Conservation (phyloP, 768 basidiomycete species). For the Leccinum fibrillosum region DNA sequence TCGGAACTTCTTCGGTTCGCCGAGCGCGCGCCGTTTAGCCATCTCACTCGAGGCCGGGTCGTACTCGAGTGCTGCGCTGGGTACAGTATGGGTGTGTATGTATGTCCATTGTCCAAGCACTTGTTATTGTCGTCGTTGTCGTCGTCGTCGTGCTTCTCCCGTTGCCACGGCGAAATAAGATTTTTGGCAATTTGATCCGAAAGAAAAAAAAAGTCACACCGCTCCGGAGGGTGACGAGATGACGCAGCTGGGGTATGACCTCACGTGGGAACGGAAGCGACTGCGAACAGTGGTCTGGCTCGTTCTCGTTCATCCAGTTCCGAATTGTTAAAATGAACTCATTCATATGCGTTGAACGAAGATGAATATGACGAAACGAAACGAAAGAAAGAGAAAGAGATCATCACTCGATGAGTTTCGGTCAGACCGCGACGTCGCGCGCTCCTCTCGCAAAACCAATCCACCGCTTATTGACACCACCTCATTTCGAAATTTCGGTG, state of each 20-base stretch:
- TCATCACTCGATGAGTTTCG: not conserved
- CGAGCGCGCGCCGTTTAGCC: not conserved
- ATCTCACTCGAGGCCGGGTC: not conserved
- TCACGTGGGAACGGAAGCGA: not conserved
- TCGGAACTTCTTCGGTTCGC: not conserved
- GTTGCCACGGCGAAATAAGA: slow-evolving; percentile 25
- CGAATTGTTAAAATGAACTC: not conserved
- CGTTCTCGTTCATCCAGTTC: not conserved
- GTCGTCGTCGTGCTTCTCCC: not conserved
- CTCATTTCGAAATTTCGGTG: not conserved
- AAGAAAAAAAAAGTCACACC: not conserved
- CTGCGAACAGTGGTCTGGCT: too few relatives aligned
- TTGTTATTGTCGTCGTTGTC: not conserved
- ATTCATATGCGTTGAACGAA: not conserved
- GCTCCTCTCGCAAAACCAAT: not conserved
- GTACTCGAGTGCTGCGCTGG: not conserved
- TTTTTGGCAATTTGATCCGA: slow-evolving; percentile 27
- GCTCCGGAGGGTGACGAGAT: slow-evolving; percentile 8
- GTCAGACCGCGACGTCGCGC: not conserved
- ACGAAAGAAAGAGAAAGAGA: not conserved
- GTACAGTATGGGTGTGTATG: not conserved
- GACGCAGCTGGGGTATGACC: slow-evolving; percentile 31
- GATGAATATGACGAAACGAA: not conserved
- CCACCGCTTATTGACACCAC: not conserved
- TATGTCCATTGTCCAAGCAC: not conserved